phyloP scores from a whole-genome alignment of 257 asterid species.

The Penstemon eatonii region DNA sequence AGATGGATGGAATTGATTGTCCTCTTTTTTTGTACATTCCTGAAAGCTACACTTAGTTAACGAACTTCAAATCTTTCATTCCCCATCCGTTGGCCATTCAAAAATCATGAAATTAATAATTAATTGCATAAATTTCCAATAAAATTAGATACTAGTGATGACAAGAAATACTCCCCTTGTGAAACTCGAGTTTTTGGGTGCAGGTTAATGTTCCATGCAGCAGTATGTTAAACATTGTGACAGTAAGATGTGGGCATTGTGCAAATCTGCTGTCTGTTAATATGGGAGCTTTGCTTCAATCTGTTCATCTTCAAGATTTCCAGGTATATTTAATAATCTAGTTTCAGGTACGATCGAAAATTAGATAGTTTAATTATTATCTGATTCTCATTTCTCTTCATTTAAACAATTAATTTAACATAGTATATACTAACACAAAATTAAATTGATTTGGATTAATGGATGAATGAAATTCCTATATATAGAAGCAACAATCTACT shows the following conservation, averaged over 20 bases:
- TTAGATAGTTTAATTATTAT: neutral
- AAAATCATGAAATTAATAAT: too few relatives aligned
- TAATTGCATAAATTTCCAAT: too few relatives aligned
- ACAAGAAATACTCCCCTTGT: too few relatives aligned
- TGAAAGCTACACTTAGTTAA: slow-evolving; percentile 33
- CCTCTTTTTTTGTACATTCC: slow-evolving; percentile 19
- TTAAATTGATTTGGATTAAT: neutral
- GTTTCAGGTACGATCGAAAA: too few relatives aligned
- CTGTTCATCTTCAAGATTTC: slow-evolving; percentile 67
- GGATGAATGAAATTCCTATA: slow-evolving; percentile 37
- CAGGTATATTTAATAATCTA: slow-evolving; percentile 48
- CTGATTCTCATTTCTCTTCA: neutral
- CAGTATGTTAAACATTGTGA: slow-evolving; percentile 67
- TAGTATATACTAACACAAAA: neutral
- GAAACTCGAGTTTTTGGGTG: neutral
- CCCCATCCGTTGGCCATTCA: neutral
- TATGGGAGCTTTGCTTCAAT: slow-evolving; percentile 66
- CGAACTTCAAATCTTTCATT: neutral
- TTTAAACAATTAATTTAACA: neutral
- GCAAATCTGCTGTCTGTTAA: slow-evolving; percentile 80
- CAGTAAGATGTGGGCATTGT: slow-evolving; percentile 96
- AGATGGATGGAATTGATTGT: too few relatives aligned
- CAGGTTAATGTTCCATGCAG: slow-evolving; percentile 93
- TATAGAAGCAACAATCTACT: slow-evolving; percentile 56
- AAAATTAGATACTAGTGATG: neutral